phyloP scores from a whole-genome alignment of 345 rosid species.

The Eucalyptus cloeziana region DNA sequence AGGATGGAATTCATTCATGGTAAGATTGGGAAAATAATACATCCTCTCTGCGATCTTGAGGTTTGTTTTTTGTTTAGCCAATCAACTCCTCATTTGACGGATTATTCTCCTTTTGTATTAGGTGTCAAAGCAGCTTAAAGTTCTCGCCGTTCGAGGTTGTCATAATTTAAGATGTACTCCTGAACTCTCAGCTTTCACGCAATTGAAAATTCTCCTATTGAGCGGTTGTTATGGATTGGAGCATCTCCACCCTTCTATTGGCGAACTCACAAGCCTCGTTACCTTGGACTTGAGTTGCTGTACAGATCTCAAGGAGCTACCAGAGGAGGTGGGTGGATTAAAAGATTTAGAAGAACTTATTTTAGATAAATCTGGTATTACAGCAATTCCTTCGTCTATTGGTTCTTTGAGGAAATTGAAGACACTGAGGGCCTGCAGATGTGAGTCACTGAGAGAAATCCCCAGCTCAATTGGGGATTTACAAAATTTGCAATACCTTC shows the following conservation, averaged over 20 bases:
- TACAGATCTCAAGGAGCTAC: fast-evolving
- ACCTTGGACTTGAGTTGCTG: fast-evolving
- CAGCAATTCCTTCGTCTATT: too few species aligned
- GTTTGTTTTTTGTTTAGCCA: not conserved
- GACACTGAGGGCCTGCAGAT: fast-evolving
- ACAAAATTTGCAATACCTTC: not conserved
- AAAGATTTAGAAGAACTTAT: too few species aligned
- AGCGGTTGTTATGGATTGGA: fast-evolving
- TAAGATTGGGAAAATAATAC: not conserved
- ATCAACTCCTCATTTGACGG: not conserved
- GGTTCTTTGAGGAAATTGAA: too few species aligned
- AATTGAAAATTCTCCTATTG: fast-evolving
- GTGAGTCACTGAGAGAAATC: too few species aligned
- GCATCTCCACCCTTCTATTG: too few species aligned
- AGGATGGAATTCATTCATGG: fast-evolving
- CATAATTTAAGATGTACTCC: fast-evolving
- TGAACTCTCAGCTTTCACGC: not conserved
- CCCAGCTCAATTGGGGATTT: too few species aligned
- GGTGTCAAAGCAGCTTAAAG: not conserved
- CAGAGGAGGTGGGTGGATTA: too few species aligned
- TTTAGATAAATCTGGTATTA: too few species aligned
- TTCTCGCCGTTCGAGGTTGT: fast-evolving
- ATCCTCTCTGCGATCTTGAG: too few species aligned
- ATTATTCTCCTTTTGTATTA: not conserved
- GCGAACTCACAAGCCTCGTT: too few species aligned